Evolutionary conservation across 1,139 yeast genomes (phyloP).

Genomic region (Blastobotrys arbuscula): DNA sequence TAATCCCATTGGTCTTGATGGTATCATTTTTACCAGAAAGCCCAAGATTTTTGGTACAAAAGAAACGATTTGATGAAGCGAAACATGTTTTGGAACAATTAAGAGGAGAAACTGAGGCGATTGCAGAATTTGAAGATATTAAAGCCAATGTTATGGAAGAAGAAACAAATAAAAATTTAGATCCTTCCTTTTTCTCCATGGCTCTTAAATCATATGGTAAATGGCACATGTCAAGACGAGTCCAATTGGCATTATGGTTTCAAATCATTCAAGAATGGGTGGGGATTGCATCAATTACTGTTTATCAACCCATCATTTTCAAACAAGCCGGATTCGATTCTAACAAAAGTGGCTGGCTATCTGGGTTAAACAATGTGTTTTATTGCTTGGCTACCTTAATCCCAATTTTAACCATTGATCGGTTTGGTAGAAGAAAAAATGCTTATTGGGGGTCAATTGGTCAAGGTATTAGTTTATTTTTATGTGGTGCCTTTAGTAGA

Average conservation of each 20-base stretch:
- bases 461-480: slow-evolving; percentile 35
- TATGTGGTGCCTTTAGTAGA: slow-evolving; percentile 36
- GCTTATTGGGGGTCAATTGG: slow-evolving; percentile 30
- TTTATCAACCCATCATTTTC: slow-evolving; percentile 39
- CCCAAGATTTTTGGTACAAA: slow-evolving; percentile 13
- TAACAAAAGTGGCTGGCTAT: slow-evolving; percentile 31
- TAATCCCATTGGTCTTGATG: slow-evolving; percentile 13
- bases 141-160: slow-evolving; percentile 14
- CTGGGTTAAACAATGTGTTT: slow-evolving; percentile 30
- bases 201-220: slow-evolving; percentile 18
- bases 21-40: slow-evolving; percentile 8
- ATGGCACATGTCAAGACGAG: slow-evolving; percentile 36
- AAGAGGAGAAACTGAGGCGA: slow-evolving; percentile 10
- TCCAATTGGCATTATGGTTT: slow-evolving; percentile 38
- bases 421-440: slow-evolving; percentile 31
- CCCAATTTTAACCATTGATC: slow-evolving; percentile 31
- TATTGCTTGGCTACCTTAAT: slow-evolving; percentile 29
- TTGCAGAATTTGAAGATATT: slow-evolving; percentile 29
- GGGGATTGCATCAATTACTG: slow-evolving; percentile 42
- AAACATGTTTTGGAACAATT: slow-evolving; percentile 10
- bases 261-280: slow-evolving; percentile 41
- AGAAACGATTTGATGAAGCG: slow-evolving; percentile 14
- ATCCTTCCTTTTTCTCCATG: slow-evolving; percentile 14
- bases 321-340: slow-evolving; percentile 34
- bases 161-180: slow-evolving; percentile 9